phyloP scores from a whole-genome alignment of 257 asterid genomes.

The Linaria vulgaris region DNA sequence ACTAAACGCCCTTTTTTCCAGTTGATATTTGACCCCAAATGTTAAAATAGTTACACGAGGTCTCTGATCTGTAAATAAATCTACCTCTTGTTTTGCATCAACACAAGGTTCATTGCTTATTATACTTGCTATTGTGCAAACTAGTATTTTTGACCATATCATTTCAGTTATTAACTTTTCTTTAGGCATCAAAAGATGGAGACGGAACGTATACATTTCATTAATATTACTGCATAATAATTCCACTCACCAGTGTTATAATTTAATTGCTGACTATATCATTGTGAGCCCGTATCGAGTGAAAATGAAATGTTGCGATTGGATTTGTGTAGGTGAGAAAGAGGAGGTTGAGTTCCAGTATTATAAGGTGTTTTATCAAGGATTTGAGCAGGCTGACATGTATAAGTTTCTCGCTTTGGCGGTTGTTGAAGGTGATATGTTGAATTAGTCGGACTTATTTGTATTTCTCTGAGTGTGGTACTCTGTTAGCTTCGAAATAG shows the following conservation, averaged over 20 bases:
- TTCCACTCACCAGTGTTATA: too few species aligned
- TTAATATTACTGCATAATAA: too few species aligned
- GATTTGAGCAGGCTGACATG: constrained; percentile 66
- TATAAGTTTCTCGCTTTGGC: constrained; percentile 71
- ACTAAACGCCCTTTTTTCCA: constrained; percentile 17
- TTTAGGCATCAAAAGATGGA: constrained; percentile 60
- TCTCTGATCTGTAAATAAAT: background rate
- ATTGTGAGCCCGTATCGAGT: background rate
- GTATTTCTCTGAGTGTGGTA: background rate
- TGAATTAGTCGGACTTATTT: too few species aligned
- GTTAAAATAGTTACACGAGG: constrained; percentile 16
- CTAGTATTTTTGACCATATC: background rate
- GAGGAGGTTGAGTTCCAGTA: constrained; percentile 66
- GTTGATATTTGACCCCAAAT: background rate
- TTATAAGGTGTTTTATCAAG: constrained; percentile 75
- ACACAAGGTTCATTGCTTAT: constrained; percentile 11
- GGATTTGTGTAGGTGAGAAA: constrained; percentile 53
- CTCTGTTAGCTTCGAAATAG: background rate
- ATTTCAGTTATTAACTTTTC: background rate
- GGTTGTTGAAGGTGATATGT: constrained; percentile 49
- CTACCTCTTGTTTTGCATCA: background rate
- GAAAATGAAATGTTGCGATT: too few species aligned
- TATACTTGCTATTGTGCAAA: background rate
- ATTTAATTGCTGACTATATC: constrained; percentile 5
- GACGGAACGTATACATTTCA: constrained; percentile 81